Evolutionary conservation across 1,284 basidiomycete genomes (phyloP), one percentile per base, ranked within the genome.

Genomic region (Rhodotorula mucilaginosa): DNA sequence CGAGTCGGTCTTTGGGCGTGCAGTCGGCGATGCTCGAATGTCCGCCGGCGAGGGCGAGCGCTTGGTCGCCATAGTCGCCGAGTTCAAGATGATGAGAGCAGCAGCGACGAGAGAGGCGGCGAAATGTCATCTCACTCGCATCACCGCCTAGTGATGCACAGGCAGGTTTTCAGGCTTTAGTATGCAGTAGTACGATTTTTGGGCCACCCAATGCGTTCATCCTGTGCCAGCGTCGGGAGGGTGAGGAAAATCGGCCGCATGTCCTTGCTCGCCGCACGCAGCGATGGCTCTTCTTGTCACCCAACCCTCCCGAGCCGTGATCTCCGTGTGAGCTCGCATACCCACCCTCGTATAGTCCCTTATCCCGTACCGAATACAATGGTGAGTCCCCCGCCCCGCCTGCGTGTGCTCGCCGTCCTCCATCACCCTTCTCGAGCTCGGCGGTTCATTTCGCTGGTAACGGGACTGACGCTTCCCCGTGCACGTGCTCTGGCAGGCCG

Each of bases 311-410:
- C 56, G 73, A 74, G 73, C 73, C 68, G 73, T 71, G 73, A 74
- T 74, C 73, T 66, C 64, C 65, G 71, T 67, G 73, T 74, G 73
- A 74, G 73, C 73, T 74, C 73, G 60, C 59, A 64, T 58, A 49
- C 61, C 19, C 29, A 29, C 23, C 46, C 23, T 51, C 48, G 39
- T 48, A 51, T n/a, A 39, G 18, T 13, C 59, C 29, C 26, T 29
- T 29, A 21, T 10, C 5, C 19, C 46, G 5, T 47, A 31, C 56
- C 49, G n/a, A 44, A 44, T 44, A 44, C 67, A 66, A 67, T 65
- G 59, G 59, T 69, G 23, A 54, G 64, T 47, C 44, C 31, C 13
- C 26, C 26, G 23, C 21, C 8, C 23, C 21, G n/a, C 12, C 26
- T 18, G 3, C 6, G n/a, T 26, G n/a, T 18, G 23, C 29, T 8